Evolutionary conservation across 2,329 filamentous ascomycete genomes (phyloP).

Genomic region (Catunica adiposa): DNA sequence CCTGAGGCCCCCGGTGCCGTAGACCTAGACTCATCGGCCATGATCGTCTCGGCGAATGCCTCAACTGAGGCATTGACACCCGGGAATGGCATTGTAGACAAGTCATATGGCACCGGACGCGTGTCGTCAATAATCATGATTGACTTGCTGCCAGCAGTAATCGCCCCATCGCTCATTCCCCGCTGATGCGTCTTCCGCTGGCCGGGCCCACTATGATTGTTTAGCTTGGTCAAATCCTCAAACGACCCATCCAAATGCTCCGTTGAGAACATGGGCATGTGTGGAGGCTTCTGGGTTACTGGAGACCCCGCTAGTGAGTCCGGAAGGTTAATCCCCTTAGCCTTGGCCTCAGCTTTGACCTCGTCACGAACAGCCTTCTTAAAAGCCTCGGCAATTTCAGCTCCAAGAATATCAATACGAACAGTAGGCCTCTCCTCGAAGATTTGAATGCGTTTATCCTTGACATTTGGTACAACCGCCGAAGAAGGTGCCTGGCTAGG

Average conservation of each 20-base stretch:
- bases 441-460: constrained; percentile 26
- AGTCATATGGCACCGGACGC: constrained; percentile 25
- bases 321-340: not conserved
- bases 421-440: constrained; percentile 31
- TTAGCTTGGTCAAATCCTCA: constrained; percentile 26
- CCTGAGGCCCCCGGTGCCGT: constrained; percentile 46
- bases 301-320: not conserved
- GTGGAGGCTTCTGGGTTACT: not conserved
- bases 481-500: constrained; percentile 43
- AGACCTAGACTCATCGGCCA: constrained; percentile 31
- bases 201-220: not conserved
- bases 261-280: not conserved
- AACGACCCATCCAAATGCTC: constrained; percentile 26
- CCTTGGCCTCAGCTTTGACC: constrained; percentile 20
- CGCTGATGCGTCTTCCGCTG: constrained; percentile 18
- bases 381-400: constrained; percentile 62
- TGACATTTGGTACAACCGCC: constrained; percentile 41
- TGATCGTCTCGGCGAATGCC: constrained; percentile 35
- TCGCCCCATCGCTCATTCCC: constrained; percentile 36
- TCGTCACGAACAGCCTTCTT: constrained; percentile 57
- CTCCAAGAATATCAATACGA: constrained; percentile 69
- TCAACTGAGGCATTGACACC: constrained; percentile 32
- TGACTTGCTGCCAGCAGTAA: constrained; percentile 72
- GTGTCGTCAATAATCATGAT: constrained; percentile 75
- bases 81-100: constrained; percentile 34